Evolutionary conservation across 2,329 filamentous ascomycete species (phyloP).

Genomic region (Diaporthe ilicicola): DNA sequence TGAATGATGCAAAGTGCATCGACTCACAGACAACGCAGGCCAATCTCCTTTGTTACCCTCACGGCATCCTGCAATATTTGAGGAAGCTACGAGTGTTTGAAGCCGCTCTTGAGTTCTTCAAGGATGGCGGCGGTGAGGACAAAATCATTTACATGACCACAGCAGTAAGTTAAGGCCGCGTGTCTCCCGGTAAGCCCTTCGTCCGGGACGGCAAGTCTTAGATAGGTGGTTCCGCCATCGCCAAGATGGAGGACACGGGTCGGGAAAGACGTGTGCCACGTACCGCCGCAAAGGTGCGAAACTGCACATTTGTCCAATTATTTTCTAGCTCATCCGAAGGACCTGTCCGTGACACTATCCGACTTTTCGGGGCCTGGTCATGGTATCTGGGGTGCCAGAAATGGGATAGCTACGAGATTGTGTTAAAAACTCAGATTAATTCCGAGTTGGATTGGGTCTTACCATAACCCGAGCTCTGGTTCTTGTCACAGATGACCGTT

Average conservation of each 20-base stretch:
- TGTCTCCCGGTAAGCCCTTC: neutral
- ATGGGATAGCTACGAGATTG: neutral
- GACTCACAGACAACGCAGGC: neutral
- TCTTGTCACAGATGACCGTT: neutral
- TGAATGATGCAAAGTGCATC: constrained; percentile 1
- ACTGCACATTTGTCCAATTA: neutral
- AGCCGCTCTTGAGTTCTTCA: neutral
- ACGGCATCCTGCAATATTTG: neutral
- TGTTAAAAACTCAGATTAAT: neutral
- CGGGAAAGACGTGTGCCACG: neutral
- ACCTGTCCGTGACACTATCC: neutral
- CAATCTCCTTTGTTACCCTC: neutral
- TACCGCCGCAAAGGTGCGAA: neutral
- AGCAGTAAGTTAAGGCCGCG: neutral
- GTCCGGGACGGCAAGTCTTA: neutral
- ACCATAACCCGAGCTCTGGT: neutral
- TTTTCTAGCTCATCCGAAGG: neutral
- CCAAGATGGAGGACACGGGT: neutral
- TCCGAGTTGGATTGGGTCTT: neutral
- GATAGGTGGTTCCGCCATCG: neutral
- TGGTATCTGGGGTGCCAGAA: neutral
- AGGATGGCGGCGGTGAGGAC: neutral
- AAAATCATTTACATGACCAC: neutral
- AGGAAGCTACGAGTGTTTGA: neutral
- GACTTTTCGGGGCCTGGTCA: neutral